Base-by-base conservation (phyloP, 2,329 filamentous ascomycete genomes). In the Penicillium sp. region DNA sequence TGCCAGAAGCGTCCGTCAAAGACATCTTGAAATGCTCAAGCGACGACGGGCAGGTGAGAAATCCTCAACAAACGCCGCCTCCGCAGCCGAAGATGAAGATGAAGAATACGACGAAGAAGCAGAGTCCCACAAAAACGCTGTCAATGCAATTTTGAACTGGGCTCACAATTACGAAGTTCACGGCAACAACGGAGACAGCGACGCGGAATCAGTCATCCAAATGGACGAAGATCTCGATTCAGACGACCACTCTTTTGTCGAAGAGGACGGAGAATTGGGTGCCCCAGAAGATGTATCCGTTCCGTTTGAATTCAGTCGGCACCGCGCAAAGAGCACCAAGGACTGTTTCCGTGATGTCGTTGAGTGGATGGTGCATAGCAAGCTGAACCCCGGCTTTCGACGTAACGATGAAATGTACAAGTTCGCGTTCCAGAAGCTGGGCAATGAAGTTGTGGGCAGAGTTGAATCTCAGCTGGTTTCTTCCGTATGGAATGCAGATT, bases 311-410 rank as follows among this genome's bases (percentile, higher is more conserved):
- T 91, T 90, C 68, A 89, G 85, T 0, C 73, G 79, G 3, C 80
- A 87, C 56, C 81, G 83, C 0, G 84, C 85, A 60, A 85, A 86
- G 62, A 87, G 87, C 51, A 75, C 86, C 0, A 86, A 85, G 61
- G 85, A 90, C 40, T 83, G 91, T 50, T 93, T 93, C 74, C 83
- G 82, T 48, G 84, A 86, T 63, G 87, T 84, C 0, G 78, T 93
- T 1, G 88, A 91, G 67, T 93, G 89, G 89, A 87, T 92, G 73
- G 85, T 93, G 2, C 88, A 91, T 65, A 89, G 88, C 66, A 86
- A 87, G 63, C 79, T 94, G 51, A 87, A 91, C 62, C 89, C 88
- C 0, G 83, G 78, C 0, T 92, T 91, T 64, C 74, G 81, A 11
- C 79, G 80, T 18, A 74, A 81, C 5, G 83, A 89, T 59, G 77